Conservation (phyloP, 805 yeast species). For the Yamadazyma insecticola region DNA sequence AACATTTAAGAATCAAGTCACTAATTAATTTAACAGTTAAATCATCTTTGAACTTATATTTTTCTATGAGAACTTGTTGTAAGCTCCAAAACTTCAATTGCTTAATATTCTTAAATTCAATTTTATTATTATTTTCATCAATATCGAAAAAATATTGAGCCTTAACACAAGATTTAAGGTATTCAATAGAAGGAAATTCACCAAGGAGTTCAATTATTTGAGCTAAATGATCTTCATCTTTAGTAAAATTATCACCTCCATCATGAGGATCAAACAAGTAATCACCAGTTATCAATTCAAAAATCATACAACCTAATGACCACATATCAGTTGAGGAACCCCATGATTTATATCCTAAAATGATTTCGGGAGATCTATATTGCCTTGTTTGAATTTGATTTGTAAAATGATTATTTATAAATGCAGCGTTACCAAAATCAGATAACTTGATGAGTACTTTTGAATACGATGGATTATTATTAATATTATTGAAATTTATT, state of each 20-base stretch:
- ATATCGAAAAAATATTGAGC: constrained; percentile 36
- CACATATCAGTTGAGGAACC: constrained; percentile 93
- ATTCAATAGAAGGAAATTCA: constrained; percentile 35
- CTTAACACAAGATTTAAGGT: constrained; percentile 34
- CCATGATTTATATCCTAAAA: constrained; percentile 60
- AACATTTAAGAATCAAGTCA: constrained; percentile 47
- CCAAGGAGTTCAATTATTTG: constrained; percentile 66
- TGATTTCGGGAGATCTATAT: constrained; percentile 81
- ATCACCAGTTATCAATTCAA: constrained; percentile 90
- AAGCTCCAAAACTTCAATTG: constrained; percentile 50
- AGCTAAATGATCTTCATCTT: constrained; percentile 94
- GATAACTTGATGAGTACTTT: constrained; percentile 91
- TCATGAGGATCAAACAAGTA: constrained; percentile 85
- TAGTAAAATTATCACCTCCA: constrained; percentile 67
- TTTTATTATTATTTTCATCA: constrained; percentile 14
- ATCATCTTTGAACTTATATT: constrained; percentile 42
- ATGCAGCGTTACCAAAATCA: constrained; percentile 90
- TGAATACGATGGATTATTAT: too few relatives aligned
- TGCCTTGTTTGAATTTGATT: constrained; percentile 90
- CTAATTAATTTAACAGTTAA: constrained; percentile 35
- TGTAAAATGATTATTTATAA: constrained; percentile 75
- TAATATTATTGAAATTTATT: background rate
- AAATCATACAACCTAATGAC: constrained; percentile 86
- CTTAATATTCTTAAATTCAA: constrained; percentile 40
- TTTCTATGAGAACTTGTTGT: constrained; percentile 43